These are phyloP conservation scores for Rehmannia glutinosa DNA, from an alignment of 257 asterid species.

Conservation along the genomic window DNA sequence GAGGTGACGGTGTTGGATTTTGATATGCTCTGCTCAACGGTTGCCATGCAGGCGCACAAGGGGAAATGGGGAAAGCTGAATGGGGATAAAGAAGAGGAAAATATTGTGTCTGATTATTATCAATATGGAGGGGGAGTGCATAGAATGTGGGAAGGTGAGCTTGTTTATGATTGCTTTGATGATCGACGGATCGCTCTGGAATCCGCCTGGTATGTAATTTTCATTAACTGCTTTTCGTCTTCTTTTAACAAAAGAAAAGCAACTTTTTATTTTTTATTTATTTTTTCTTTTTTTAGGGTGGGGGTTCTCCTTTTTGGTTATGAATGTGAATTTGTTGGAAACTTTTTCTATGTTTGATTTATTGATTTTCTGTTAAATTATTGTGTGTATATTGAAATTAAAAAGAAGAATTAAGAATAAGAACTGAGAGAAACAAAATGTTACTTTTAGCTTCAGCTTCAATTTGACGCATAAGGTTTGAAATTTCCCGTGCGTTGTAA, in stretches of 20 bases:
- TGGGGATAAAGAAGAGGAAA: constrained; percentile 24
- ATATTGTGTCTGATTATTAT: constrained; percentile 12
- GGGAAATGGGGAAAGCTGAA: constrained; percentile 66
- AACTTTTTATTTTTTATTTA: too few species aligned
- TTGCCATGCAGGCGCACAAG: constrained; percentile 69
- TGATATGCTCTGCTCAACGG: constrained; percentile 85
- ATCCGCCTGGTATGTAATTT: constrained; percentile 57
- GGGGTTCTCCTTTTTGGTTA: not conserved
- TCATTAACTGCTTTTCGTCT: not conserved
- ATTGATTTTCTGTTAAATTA: not conserved
- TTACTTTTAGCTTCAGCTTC: constrained; percentile 12
- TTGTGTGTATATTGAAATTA: not conserved
- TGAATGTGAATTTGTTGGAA: not conserved
- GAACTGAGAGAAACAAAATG: not conserved
- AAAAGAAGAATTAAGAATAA: not conserved
- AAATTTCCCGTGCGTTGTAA: not conserved
- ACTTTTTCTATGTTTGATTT: not conserved
- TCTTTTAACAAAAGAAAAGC: not conserved
- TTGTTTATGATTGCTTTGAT: constrained; percentile 67
- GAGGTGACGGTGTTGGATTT: constrained; percentile 72
- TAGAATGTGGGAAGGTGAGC: constrained; percentile 98
- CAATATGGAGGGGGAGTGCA: constrained; percentile 56
- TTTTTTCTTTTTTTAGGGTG: not conserved
- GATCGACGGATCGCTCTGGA: constrained; percentile 73
- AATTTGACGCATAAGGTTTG: not conserved